Conservation (phyloP, 2,329 filamentous ascomycete genomes). For the Pseudopyricularia javanii region DNA sequence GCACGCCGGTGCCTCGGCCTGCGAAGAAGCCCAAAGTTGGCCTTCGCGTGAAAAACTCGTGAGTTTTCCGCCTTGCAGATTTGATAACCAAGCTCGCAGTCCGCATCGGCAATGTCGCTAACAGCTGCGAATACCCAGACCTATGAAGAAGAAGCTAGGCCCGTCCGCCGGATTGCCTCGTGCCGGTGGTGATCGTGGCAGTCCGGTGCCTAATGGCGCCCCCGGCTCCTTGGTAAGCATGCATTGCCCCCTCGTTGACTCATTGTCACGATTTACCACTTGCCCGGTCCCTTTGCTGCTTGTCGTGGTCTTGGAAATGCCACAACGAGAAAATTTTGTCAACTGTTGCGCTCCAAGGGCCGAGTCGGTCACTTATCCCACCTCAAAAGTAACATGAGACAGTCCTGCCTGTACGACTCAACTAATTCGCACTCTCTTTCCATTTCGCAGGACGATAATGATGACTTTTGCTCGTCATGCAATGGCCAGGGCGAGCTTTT, state of each 20-base stretch:
- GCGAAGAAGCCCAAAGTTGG: conserved; percentile 49
- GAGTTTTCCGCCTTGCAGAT: conserved; percentile 25
- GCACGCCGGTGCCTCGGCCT: conserved; percentile 44
- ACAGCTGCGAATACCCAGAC: conserved; percentile 33
- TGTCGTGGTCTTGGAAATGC: not conserved
- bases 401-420: not conserved
- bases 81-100: not conserved
- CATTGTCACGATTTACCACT: conserved; percentile 3
- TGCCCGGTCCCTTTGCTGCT: conserved; percentile 6
- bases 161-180: conserved; percentile 58
- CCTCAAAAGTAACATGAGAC: not conserved
- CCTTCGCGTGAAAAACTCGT: conserved; percentile 58
- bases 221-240: conserved; percentile 39
- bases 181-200: conserved; percentile 50
- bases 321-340: not conserved
- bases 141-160: conserved; percentile 63
- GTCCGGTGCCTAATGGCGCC: conserved; percentile 45
- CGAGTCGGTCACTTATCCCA: not conserved
- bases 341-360: not conserved
- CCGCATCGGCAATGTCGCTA: not conserved
- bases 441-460: conserved; percentile 53
- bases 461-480: conserved; percentile 83
- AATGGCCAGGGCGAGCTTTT: conserved; percentile 73
- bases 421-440: not conserved
- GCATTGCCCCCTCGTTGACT: conserved; percentile 1